These are phyloP conservation scores for Lasiodiplodia sp. DNA, from an alignment of 2,329 filamentous ascomycete genomes.

Conservation along the genomic window DNA sequence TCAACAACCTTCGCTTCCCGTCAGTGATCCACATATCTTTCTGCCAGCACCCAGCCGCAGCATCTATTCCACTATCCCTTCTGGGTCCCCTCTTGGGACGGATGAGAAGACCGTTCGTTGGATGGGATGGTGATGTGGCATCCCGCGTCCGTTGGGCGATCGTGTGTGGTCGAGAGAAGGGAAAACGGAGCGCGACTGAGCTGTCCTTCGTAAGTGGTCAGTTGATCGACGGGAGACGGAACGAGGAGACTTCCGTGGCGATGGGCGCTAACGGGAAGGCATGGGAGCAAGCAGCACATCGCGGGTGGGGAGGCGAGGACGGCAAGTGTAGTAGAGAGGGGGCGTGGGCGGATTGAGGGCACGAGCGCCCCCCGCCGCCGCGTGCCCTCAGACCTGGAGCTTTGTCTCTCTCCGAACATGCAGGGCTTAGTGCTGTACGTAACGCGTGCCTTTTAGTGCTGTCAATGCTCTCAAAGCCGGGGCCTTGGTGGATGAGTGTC, in stretches of 20 bases:
- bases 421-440: background rate
- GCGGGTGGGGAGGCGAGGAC: background rate
- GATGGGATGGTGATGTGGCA: background rate
- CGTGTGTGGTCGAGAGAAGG: background rate
- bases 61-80: background rate
- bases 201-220: background rate
- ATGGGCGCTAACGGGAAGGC: background rate
- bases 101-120: background rate
- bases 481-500: background rate
- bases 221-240: background rate
- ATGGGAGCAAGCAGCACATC: background rate
- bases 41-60: background rate
- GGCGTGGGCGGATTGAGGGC: background rate
- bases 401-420: background rate
- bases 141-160: background rate
- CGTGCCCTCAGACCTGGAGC: background rate
- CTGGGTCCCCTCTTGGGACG: background rate
- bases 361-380: background rate
- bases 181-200: background rate
- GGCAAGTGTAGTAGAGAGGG: background rate
- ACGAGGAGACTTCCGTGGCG: background rate
- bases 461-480: background rate
- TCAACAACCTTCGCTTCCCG: background rate
- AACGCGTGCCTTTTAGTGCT: background rate
- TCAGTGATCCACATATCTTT: background rate